These are phyloP conservation scores for Bipolaris zeicola DNA, from an alignment of 2,329 filamentous ascomycete species.

Conservation along the genomic window DNA sequence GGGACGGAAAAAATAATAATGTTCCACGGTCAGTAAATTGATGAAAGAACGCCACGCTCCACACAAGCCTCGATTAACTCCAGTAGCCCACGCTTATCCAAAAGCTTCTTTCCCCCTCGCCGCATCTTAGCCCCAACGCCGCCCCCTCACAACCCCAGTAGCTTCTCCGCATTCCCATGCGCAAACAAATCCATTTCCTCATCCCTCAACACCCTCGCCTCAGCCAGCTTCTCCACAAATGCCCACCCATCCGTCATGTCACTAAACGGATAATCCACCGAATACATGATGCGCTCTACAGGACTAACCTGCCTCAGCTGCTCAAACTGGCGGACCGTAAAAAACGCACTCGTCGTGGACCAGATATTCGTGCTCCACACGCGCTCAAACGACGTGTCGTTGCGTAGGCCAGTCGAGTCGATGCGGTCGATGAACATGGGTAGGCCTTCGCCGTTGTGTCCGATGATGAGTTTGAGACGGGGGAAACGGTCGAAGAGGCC, in stretches of 20 bases:
- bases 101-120: too few relatives aligned
- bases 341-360: neutral
- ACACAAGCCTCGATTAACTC: too few relatives aligned
- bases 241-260: neutral
- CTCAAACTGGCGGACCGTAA: neutral
- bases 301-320: neutral
- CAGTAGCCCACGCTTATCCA: too few relatives aligned
- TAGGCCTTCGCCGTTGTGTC: neutral
- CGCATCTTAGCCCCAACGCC: too few relatives aligned
- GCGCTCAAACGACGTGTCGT: neutral
- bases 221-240: neutral
- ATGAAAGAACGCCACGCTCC: too few relatives aligned
- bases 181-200: neutral
- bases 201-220: neutral
- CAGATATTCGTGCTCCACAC: neutral
- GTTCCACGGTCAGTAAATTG: too few relatives aligned
- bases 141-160: neutral
- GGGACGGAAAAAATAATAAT: too few relatives aligned
- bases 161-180: neutral
- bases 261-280: neutral
- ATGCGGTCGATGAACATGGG: neutral
- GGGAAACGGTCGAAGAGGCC: neutral
- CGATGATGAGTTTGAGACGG: neutral
- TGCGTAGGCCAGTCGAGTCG: neutral
- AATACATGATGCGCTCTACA: neutral